Evolutionary conservation across 2,329 filamentous ascomycete genomes (phyloP), one percentile per base, ranked within the genome.

Genomic region (Hymenoscyphus fraxineus): DNA sequence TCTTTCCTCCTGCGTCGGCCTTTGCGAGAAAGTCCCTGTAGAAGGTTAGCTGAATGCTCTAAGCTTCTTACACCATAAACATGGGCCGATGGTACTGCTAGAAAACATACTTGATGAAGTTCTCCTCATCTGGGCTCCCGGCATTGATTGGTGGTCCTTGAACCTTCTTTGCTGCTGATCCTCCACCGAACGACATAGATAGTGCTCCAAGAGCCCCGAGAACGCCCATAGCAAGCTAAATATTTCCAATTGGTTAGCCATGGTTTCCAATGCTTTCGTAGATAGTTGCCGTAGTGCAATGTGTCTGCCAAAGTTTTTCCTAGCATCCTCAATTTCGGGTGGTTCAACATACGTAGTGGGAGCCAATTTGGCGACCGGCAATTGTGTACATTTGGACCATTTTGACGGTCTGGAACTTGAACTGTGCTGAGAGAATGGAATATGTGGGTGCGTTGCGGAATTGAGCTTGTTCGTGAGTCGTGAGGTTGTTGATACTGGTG

Each of bases 81-180:
- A 27, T 27, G 27, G 27, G 35, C 5, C 5, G n/a, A 3, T 35
- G 16, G 19, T 19, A n/a, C 40, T 47, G 44, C 38, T 44, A 32
- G 16, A 12, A 44, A n/a, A 73, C 73, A 60, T 73, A 76, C 74
- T 75, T 74, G 65, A 76, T 75, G 65, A 75, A 76, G 61, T 65
- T 74, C 70, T 75, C 74, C 71, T 76, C 73, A 41, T 75, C 74
- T 22, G 72, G 69, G 62, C 73, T 75, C 62, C 65, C 59, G n/a
- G 74, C 74, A 64, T 76, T 75, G 65, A 76, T 72, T 16, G 74
- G 73, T 68, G 74, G 74, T 66, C 65, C 68, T 62, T 73, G 68
- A 13, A 69, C 31, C 63, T 71, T 71, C 68, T 73, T 70, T 59
- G 64, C 69, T 40, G 67, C 68, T 51, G 44, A 51, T 59, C 73